Evolutionary conservation across 2,329 filamentous ascomycete species (phyloP), one percentile per base, ranked within the genome.

Genomic region (Aspergillus sp.): DNA sequence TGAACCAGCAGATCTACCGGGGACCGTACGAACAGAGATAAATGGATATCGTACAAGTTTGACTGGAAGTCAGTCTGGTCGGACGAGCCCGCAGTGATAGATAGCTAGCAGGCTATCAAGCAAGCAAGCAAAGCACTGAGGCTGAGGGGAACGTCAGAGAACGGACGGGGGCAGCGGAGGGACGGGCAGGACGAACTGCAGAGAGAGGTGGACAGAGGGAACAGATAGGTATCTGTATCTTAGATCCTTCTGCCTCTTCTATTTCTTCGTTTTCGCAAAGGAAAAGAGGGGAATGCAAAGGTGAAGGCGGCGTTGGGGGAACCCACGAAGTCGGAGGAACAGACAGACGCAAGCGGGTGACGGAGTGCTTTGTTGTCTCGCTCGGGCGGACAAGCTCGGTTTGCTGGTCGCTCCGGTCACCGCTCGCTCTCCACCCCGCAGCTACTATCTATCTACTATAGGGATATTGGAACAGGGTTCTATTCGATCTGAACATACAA

Each of bases 351-450:
- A 50, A 50, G 47, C 47, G 47, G 55, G 62, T 62, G 62, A 64
- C 59, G 58, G 63, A 50, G 48, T 67, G 65, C 62, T 68, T 64
- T 68, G 67, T 67, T 67, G 66, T 68, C 32, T 36, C 64, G 65
- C 61, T 49, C 44, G 25, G 47, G 47, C 47, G 47, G 47, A 30
- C 25, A 52, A 57, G 59, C 39, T 59, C 49, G 58, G 55, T 38
- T 51, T 59, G 39, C 39, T 54, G 36, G 65, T 67, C 62, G 63
- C 62, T 30, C 61, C 61, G 61, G 66, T 67, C 66, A 68, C 66
- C 66, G 66, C 64, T 65, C 60, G 58, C 59, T 62, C 60, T 58
- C 60, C 67, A 66, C 66, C 64, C 62, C 65, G 19, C 21, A 19
- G 19, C 19, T 23, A 44, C 41, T 3, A 23, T 6, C 19, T 3